Evolutionary conservation across 768 basidiomycete genomes (phyloP).

Genomic region (Tricholoma bakamatsutake): DNA sequence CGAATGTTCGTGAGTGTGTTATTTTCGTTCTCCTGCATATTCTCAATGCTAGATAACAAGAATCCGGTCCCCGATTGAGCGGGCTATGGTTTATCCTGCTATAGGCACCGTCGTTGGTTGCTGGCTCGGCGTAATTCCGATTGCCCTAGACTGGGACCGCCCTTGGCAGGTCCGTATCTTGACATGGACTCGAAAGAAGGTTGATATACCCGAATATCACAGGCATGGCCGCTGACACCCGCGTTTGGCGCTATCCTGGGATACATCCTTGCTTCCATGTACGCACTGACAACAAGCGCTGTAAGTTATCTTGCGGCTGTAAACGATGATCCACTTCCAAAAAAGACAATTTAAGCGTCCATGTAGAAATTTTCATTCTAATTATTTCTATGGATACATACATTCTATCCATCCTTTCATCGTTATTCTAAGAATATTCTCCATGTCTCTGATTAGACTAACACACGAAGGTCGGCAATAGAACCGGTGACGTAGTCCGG

Average conservation of each 20-base stretch:
- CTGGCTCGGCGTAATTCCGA: slow-evolving; percentile 79
- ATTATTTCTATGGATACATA: not conserved
- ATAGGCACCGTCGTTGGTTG: slow-evolving; percentile 66
- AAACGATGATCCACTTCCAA: slow-evolving; percentile 23
- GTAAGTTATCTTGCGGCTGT: slow-evolving; percentile 33
- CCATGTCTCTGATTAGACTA: slow-evolving; percentile 6
- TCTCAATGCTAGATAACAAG: slow-evolving; percentile 23
- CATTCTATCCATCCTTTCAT: not conserved
- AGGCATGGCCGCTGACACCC: slow-evolving; percentile 84
- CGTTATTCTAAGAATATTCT: not conserved
- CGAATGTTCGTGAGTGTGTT: slow-evolving; percentile 64
- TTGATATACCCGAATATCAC: not conserved
- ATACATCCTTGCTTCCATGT: slow-evolving; percentile 54
- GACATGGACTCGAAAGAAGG: not conserved
- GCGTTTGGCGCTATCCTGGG: slow-evolving; percentile 68
- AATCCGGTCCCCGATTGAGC: slow-evolving; percentile 61
- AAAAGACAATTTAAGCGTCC: slow-evolving; percentile 11
- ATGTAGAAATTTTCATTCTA: not conserved
- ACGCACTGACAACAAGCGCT: slow-evolving; percentile 43
- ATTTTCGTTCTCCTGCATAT: not conserved
- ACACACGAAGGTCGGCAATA: slow-evolving; percentile 70
- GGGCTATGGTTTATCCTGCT: slow-evolving; percentile 74
- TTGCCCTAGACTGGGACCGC: slow-evolving; percentile 94
- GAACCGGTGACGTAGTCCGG: slow-evolving; percentile 80
- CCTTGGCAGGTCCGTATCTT: slow-evolving; percentile 82